Conservation (phyloP, 805 yeast genomes). For the Metschnikowia borealis region DNA sequence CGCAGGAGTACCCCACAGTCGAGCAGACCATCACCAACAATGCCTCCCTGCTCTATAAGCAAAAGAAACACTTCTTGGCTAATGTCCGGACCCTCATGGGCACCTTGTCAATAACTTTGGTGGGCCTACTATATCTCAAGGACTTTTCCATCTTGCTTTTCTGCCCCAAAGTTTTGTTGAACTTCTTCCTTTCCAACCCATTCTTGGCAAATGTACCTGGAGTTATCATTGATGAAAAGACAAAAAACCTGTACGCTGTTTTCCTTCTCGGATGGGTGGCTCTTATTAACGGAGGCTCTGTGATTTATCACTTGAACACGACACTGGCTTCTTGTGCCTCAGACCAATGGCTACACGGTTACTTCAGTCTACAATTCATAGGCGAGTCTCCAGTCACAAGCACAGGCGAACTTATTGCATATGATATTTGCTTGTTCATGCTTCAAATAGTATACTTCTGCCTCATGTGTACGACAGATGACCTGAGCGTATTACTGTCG, state of each 20-base stretch:
- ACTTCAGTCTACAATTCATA: constrained; percentile 34
- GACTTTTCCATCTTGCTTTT: constrained; percentile 38
- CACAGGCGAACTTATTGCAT: constrained; percentile 22
- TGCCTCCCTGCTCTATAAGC: constrained; percentile 36
- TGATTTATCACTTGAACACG: constrained; percentile 28
- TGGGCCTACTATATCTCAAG: constrained; percentile 37
- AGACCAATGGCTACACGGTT: constrained; percentile 29
- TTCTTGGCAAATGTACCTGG: constrained; percentile 17
- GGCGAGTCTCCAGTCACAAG: constrained; percentile 34
- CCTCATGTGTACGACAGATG: constrained; percentile 31
- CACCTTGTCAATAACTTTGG: constrained; percentile 32
- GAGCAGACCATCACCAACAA: constrained; percentile 42
- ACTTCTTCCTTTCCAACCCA: constrained; percentile 29
- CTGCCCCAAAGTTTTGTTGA: constrained; percentile 23
- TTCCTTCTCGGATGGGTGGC: constrained; percentile 25
- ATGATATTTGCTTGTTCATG: constrained; percentile 25
- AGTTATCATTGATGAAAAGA: neutral
- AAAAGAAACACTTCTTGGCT: constrained; percentile 37
- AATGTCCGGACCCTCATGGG: constrained; percentile 34
- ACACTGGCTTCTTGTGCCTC: constrained; percentile 15
- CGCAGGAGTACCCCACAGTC: constrained; percentile 25
- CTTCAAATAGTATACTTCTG: constrained; percentile 32
- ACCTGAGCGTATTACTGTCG: constrained; percentile 24
- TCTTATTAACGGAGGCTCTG: constrained; percentile 20
- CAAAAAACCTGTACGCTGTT: constrained; percentile 1